Evolutionary conservation across 2,329 filamentous ascomycete species (phyloP).

Genomic region (Calonectria multiphialidica): DNA sequence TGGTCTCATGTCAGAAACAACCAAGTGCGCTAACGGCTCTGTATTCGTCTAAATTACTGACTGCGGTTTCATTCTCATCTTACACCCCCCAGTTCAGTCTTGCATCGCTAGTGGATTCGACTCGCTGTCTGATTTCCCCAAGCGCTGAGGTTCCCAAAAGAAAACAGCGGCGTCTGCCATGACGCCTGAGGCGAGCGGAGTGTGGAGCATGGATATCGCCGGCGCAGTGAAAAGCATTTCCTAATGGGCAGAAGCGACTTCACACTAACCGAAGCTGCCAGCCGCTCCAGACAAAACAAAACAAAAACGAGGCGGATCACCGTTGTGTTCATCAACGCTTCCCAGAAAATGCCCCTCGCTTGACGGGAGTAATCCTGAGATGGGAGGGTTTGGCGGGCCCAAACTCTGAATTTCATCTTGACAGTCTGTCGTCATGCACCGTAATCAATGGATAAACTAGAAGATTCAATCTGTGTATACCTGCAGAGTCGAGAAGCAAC

Average conservation of each 20-base stretch:
- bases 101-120: slow-evolving; percentile 38
- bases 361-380: neutral
- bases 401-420: slow-evolving; percentile 10
- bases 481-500: neutral
- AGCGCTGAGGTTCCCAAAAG: slow-evolving; percentile 31
- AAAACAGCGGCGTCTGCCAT: slow-evolving; percentile 32
- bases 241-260: slow-evolving; percentile 26
- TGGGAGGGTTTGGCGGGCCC: slow-evolving; percentile 15
- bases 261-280: slow-evolving; percentile 24
- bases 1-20: slow-evolving; percentile 20
- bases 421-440: neutral
- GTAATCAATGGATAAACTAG: neutral
- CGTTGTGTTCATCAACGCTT: neutral
- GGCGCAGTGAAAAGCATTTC: slow-evolving; percentile 9
- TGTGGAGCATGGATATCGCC: slow-evolving; percentile 38
- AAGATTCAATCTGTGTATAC: slow-evolving; percentile 14
- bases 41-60: slow-evolving; percentile 2
- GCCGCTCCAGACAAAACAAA: neutral
- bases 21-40: slow-evolving; percentile 4
- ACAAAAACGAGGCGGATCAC: neutral
- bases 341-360: neutral
- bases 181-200: slow-evolving; percentile 35
- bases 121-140: slow-evolving; percentile 35
- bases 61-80: slow-evolving; percentile 30
- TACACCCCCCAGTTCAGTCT: slow-evolving; percentile 22